A percentile compares a stretch with the other conserved stretches of the same genome.
Evolutionary conservation across 805 yeast species (phyloP).

Genomic region (Candida vaughaniae): DNA sequence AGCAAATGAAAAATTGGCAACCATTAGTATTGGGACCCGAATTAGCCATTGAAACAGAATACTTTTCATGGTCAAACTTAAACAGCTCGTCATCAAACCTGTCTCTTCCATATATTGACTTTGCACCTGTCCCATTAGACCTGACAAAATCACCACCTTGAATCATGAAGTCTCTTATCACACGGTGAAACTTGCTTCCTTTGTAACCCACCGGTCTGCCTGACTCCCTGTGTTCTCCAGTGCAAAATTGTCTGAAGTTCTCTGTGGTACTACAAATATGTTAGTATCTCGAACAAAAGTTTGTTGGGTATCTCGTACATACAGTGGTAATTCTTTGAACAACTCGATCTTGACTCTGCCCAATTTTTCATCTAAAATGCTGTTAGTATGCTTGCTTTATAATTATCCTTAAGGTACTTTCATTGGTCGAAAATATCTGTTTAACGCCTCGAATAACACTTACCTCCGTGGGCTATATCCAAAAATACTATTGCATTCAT

Average conservation of each 20-base stretch:
- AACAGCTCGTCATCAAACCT: constrained; percentile 58
- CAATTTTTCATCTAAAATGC: neutral
- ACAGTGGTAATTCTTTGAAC: constrained; percentile 25
- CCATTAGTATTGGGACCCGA: constrained; percentile 48
- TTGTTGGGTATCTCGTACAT: neutral
- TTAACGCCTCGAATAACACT: too few species aligned
- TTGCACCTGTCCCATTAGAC: constrained; percentile 83
- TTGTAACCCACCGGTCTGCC: constrained; percentile 62
- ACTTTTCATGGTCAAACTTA: constrained; percentile 63
- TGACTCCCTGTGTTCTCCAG: constrained; percentile 34
- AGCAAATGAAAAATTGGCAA: constrained; percentile 44
- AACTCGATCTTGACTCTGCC: constrained; percentile 47
- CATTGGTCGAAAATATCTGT: too few species aligned
- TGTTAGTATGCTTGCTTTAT: constrained; percentile 1
- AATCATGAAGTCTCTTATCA: constrained; percentile 35
- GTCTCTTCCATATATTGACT: constrained; percentile 55
- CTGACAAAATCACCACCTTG: constrained; percentile 38
- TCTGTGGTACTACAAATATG: constrained; percentile 36
- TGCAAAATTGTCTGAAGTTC: constrained; percentile 51
- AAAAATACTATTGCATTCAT: constrained; percentile 41
- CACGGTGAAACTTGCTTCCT: constrained; percentile 53
- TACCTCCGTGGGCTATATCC: constrained; percentile 33
- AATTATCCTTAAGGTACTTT: too few species aligned
- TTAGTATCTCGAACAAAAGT: constrained; percentile 2
- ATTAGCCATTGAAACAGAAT: constrained; percentile 88